A percentile compares a stretch with the other conserved stretches of the same genome.
Conservation (phyloP, 371 early-diverging fungal genomes). For the Vairimorpha apis region DNA sequence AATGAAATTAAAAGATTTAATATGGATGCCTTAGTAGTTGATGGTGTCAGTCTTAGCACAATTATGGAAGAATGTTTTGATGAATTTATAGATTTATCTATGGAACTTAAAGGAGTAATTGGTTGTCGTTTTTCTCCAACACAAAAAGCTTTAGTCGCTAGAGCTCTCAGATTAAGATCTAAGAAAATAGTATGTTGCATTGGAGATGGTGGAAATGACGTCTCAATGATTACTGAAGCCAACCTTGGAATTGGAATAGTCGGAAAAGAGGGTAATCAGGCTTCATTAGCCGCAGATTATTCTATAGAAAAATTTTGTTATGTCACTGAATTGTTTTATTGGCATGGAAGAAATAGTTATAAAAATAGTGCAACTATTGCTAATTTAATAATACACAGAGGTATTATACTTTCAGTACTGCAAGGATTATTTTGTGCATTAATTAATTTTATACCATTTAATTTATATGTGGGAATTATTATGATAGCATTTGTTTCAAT, state of each 20-base stretch:
- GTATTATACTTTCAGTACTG: slow-evolving; percentile 87
- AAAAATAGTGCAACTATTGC: slow-evolving; percentile 84
- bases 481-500: slow-evolving; percentile 78
- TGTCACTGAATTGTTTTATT: slow-evolving; percentile 74
- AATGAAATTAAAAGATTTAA: slow-evolving; percentile 40
- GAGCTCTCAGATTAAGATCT: slow-evolving; percentile 71
- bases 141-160: slow-evolving; percentile 92
- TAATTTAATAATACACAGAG: slow-evolving; percentile 97
- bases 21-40: slow-evolving; percentile 76
- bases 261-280: slow-evolving; percentile 95
- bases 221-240: slow-evolving; percentile 94
- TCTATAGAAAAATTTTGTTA: slow-evolving; percentile 80
- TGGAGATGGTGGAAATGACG: slow-evolving; percentile 98
- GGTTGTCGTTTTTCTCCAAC: slow-evolving; percentile 93
- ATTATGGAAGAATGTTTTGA: slow-evolving; percentile 70
- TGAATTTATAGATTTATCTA: slow-evolving; percentile 74
- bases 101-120: slow-evolving; percentile 77
- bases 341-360: slow-evolving; percentile 94
- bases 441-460: slow-evolving; percentile 92
- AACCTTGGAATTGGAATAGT: slow-evolving; percentile 94
- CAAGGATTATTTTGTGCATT: slow-evolving; percentile 95
- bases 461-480: slow-evolving; percentile 77
- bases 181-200: slow-evolving; percentile 75
- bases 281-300: slow-evolving; percentile 90
- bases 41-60: slow-evolving; percentile 80